These are phyloP conservation scores for Plenodomus tracheiphilus DNA, from an alignment of 2,329 filamentous ascomycete genomes.

Conservation along the genomic window DNA sequence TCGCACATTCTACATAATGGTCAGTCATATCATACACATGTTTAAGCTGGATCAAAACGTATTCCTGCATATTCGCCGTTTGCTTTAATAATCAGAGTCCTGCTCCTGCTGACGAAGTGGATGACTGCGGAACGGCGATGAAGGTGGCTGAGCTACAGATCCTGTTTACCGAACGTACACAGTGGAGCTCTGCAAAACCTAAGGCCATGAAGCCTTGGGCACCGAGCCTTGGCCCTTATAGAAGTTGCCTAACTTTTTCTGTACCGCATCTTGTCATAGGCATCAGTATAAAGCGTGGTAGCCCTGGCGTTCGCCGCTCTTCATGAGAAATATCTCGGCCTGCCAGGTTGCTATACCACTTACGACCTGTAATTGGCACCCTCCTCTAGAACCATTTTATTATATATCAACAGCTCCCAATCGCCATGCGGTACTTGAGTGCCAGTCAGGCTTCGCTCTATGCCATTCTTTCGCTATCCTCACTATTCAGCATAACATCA, in stretches of 20 bases:
- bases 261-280: neutral
- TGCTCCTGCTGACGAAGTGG: neutral
- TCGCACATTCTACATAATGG: no score
- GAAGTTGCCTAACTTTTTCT: neutral
- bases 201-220: neutral
- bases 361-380: neutral
- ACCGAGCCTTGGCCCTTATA: constrained; percentile 3
- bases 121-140: neutral
- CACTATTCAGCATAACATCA: constrained; percentile 6
- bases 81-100: no score
- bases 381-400: neutral
- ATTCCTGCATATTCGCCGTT: no score
- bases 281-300: constrained; percentile 3
- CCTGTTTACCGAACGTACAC: neutral
- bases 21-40: no score
- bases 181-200: neutral
- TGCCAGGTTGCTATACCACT: neutral
- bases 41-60: no score
- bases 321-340: neutral
- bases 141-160: neutral
- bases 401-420: neutral
- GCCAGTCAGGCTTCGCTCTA: constrained; percentile 5
- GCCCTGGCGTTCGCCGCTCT: neutral
- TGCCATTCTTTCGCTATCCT: constrained; percentile 8
- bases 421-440: constrained; percentile 9